phyloP scores from a whole-genome alignment of 495 filamentous ascomycete species.

The Rhizodiscina lignyota region DNA sequence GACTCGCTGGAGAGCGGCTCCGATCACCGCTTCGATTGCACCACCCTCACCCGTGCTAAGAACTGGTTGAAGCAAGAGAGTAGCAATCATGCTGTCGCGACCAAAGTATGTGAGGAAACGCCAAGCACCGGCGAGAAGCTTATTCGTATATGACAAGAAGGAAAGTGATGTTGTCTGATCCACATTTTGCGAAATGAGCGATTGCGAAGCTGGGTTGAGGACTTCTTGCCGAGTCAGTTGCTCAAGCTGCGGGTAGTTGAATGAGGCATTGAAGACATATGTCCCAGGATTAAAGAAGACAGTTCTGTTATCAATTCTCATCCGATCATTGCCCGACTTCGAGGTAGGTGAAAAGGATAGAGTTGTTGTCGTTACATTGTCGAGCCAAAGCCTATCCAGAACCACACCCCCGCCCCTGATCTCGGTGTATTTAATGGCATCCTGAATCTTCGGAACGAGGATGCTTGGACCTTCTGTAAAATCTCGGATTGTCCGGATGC shows the following conservation, averaged over 20 bases:
- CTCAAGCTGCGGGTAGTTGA: conserved; percentile 43
- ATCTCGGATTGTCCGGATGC: conserved; percentile 43
- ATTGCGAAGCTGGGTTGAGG: conserved; percentile 28
- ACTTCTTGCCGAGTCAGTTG: conserved; percentile 32
- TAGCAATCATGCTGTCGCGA: conserved; percentile 43
- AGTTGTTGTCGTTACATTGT: conserved; percentile 38
- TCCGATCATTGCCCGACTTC: conserved; percentile 13
- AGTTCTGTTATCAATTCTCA: conserved; percentile 20
- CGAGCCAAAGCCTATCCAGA: conserved; percentile 39
- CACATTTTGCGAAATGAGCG: conserved; percentile 27
- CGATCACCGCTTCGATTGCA: conserved; percentile 43
- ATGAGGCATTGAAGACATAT: conserved; percentile 40
- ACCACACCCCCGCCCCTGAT: conserved; percentile 24
- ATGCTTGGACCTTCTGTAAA: conserved; percentile 40
- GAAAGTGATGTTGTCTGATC: conserved; percentile 35
- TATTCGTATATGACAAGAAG: conserved; percentile 45
- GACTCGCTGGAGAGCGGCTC: conserved; percentile 39
- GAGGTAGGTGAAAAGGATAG: conserved; percentile 27
- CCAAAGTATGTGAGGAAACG: conserved; percentile 52
- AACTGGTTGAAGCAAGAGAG: conserved; percentile 38
- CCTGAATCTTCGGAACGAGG: conserved; percentile 33
- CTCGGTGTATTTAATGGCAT: conserved; percentile 28
- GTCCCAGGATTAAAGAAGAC: conserved; percentile 31
- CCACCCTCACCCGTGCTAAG: conserved; percentile 37
- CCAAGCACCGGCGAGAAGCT: conserved; percentile 49